Evolutionary conservation across 257 asterid species (phyloP).

Genomic region (Avicennia marina): DNA sequence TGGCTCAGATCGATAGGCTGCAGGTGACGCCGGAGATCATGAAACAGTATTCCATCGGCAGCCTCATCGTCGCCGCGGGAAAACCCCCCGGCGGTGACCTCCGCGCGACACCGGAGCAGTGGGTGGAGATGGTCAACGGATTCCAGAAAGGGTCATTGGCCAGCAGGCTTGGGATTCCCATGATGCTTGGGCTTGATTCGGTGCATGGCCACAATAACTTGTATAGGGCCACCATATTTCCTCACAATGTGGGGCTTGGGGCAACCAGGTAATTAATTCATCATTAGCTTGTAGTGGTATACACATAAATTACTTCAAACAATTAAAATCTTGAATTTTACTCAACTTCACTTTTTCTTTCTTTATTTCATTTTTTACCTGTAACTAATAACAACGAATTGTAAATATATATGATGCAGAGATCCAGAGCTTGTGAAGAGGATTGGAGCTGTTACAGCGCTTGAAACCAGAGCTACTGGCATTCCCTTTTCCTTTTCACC

Average conservation of each 20-base stretch:
- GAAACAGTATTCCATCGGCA: slow-evolving; percentile 22
- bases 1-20: slow-evolving; percentile 22
- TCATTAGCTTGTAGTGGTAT: too few species aligned
- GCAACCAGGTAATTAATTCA: slow-evolving; percentile 58
- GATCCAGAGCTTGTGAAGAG: slow-evolving; percentile 14
- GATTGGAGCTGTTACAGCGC: slow-evolving; percentile 44
- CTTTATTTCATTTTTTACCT: neutral
- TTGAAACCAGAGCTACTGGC: slow-evolving; percentile 51
- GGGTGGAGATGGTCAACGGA: slow-evolving; percentile 35
- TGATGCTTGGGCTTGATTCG: slow-evolving; percentile 35
- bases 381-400: too few species aligned
- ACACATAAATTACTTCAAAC: neutral
- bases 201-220: slow-evolving; percentile 33
- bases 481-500: slow-evolving; percentile 38
- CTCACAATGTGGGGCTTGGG: slow-evolving; percentile 46
- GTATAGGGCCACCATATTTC: slow-evolving; percentile 30
- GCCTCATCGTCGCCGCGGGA: neutral
- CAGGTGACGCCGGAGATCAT: neutral
- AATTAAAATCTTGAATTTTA: neutral
- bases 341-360: neutral
- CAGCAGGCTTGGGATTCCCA: slow-evolving; percentile 38
- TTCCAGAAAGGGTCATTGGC: slow-evolving; percentile 34
- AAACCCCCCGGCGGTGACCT: neutral
- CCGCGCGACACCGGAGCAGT: slow-evolving; percentile 27
- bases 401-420: neutral